Base-by-base conservation (phyloP, 192 early-diverging fungal species). In the Chytriomyces sp. region DNA sequence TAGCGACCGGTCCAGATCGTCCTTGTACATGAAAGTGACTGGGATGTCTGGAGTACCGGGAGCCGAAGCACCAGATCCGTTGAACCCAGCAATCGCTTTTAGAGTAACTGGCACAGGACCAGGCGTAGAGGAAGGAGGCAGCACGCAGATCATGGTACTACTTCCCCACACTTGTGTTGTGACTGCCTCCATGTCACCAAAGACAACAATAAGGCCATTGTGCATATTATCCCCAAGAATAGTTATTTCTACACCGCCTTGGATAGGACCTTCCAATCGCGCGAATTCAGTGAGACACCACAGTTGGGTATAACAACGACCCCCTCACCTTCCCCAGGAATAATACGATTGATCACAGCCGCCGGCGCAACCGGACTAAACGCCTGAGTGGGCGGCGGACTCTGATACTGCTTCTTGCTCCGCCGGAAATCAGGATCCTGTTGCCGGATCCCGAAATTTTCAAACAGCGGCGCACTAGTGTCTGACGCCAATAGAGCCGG, bases 171-270 rank as follows among this genome's bases (percentile, higher is more conserved):
- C 92, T 52, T 91, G 88, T 4, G 93, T 93, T 2, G 81, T 85
- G 4, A 88, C 81, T 0, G 93, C 94, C 7, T 86, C 85, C 0
- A 83, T 76, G 17, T 87, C 87, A 22, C 94, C 96, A 83, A 98
- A 96, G 52, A 90, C 86, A 39, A 78, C 93, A 72, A 77, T 87
- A 4, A 95, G 75, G 38, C 88, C 89, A 31, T 88, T 86, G 70
- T 89, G 89, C 78, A 98, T 95, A 34, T 91, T 90, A 10, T 83
- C 84, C 5, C 96, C 96, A 5, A 92, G 77, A 7, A 98, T 81
- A 26, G 94, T 93, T 12, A 96, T 80, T 52, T 92, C 92, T 6
- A 91, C 82, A 12, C 96, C 96, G 49, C 96, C 96, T 73, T 87
- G 89, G 38, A 91, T 84, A 0, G 96, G 96, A 5, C 95, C 59